These are phyloP conservation scores for Coemansia sp. DNA, from an alignment of 192 early-diverging fungal species.

Conservation along the genomic window DNA sequence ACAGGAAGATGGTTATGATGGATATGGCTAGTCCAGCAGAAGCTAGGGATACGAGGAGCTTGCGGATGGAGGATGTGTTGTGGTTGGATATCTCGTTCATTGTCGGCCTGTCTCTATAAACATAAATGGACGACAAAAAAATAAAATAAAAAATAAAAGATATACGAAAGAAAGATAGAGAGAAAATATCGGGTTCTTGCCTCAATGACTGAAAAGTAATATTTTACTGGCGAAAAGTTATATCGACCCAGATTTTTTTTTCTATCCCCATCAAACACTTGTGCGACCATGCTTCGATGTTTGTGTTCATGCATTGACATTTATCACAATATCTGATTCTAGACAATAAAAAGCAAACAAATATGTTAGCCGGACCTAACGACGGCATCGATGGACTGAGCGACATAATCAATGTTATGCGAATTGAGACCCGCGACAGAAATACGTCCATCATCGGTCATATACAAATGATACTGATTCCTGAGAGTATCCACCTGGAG, in stretches of 20 bases:
- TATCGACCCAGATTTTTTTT: not conserved
- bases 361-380: conserved; percentile 57
- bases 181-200: too few relatives aligned
- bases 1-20: conserved; percentile 9
- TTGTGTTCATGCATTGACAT: not conserved
- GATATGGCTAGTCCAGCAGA: conserved; percentile 18
- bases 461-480: conserved; percentile 88
- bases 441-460: conserved; percentile 95
- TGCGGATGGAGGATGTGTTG: conserved; percentile 12
- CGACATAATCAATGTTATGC: conserved; percentile 86
- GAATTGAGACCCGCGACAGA: conserved; percentile 93
- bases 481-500: conserved; percentile 78
- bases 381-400: conserved; percentile 86
- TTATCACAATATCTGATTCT: too few relatives aligned
- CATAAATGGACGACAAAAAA: not conserved
- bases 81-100: conserved; percentile 36
- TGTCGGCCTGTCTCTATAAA: not conserved
- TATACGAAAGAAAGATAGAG: too few relatives aligned
- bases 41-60: conserved; percentile 16
- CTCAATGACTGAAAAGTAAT: not conserved
- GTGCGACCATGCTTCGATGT: not conserved
- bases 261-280: not conserved
- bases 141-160: not conserved
- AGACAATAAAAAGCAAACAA: too few relatives aligned
- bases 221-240: not conserved